phyloP scores from a whole-genome alignment of 2,329 filamentous ascomycete species.

The Fusarium dimerum region DNA sequence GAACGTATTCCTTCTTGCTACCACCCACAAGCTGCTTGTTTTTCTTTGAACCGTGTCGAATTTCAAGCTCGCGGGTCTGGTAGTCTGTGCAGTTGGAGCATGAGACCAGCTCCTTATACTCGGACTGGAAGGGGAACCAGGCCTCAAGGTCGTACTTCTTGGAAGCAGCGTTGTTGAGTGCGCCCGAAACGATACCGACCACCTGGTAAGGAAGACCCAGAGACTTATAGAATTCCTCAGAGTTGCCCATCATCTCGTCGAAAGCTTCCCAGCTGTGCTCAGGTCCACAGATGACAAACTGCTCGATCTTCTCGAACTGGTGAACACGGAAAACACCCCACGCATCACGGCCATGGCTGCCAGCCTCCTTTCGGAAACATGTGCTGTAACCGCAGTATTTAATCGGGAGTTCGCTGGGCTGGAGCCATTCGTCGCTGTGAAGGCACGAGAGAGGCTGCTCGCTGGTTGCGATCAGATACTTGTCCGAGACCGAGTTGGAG shows the following conservation, averaged over 20 bases:
- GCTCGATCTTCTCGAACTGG: conserved; percentile 93
- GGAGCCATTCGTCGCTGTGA: conserved; percentile 92
- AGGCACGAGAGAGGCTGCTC: conserved; percentile 94
- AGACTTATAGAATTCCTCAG: conserved; percentile 93
- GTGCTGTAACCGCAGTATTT: conserved; percentile 84
- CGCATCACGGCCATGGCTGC: conserved; percentile 80
- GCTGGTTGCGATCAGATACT: conserved; percentile 76
- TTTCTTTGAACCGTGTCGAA: conserved; percentile 83
- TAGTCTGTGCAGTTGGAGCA: conserved; percentile 99
- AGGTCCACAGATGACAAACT: conserved; percentile 79
- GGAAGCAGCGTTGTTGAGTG: conserved; percentile 72
- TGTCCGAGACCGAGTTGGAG: conserved; percentile 82
- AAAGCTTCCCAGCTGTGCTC: conserved; percentile 93
- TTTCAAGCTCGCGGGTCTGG: conserved; percentile 90
- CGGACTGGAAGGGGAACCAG: conserved; percentile 93
- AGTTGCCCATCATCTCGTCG: conserved; percentile 86
- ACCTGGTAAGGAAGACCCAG: conserved; percentile 88
- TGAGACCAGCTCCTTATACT: conserved; percentile 97
- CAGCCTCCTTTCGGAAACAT: conserved; percentile 94
- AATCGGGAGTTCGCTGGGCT: conserved; percentile 81
- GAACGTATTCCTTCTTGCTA: conserved; percentile 90
- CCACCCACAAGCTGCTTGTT: conserved; percentile 54
- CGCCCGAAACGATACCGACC: conserved; percentile 93
- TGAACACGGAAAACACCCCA: conserved; percentile 99
- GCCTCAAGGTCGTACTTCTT: conserved; percentile 98